Base-by-base conservation (phyloP, 345 rosid species). In the Orychophragmus violaceus region DNA sequence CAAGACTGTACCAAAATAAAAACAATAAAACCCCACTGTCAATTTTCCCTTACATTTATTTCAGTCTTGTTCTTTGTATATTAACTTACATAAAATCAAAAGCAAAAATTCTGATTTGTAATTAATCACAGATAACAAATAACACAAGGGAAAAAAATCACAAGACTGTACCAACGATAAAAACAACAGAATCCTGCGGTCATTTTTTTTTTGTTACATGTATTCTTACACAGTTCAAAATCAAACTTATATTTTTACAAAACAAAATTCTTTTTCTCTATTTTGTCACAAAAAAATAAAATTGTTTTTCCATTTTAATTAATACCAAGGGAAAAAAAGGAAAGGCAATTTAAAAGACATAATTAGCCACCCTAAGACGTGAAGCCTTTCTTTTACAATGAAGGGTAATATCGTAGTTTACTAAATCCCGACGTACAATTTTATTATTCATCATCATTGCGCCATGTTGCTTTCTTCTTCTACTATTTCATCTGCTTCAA, bases 1-100 rank as follows among this genome's bases (percentile, higher is more conserved):
- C 76, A 72, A 72, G 76, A 72, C 76, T 72, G 76, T 72, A 65
- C 76, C 29, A 6, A 21, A 48, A 39, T 72, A 48, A 65, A 72
- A 64, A 65, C 55, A 72, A 72, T 57, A 36, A 35, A 50, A 72
- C 46, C 17, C 55, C 32, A 8, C 61, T 50, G 76, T 50, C 66
- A 65, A 46, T 39, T 50, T 58, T 37, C 14, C 45, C 53, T 49
- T 49, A 58, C 65, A 72, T 72, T 72, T 72, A 37, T 64, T 63
- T 29, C 61, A 2, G 37, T 29, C 44, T 65, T 72, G 54, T 72
- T 58, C 45, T 4, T 58, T 33, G 27, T 64, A 36, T 48, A 21
- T 49, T 16, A 19, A 29, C 52, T 35, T 46, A 71, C 51, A n/a
- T 56, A 54, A 71, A 62, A 17, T 36, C 49, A 32, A 62, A 62